Evolutionary conservation across 1,284 basidiomycete species (phyloP).

Genomic region (Tilletia indica): DNA sequence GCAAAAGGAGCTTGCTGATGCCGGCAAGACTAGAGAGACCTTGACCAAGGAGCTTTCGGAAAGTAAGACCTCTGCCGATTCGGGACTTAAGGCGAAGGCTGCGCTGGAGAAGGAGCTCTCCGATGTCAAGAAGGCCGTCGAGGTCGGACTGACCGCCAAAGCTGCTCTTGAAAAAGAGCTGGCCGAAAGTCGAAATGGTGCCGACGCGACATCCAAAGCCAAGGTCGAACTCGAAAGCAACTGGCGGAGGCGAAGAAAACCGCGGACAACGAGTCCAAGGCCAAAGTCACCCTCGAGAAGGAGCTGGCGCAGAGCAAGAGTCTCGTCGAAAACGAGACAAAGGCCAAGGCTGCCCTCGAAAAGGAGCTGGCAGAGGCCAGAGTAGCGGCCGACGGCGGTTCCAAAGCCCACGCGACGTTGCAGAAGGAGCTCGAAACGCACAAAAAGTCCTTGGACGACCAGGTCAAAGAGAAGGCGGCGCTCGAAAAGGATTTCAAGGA

Average conservation of each 20-base stretch:
- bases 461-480: slow-evolving; percentile 1
- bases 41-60: too few species aligned
- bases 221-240: slow-evolving; percentile 1
- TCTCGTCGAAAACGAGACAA: not conserved
- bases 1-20: slow-evolving; percentile 15
- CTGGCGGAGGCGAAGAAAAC: not conserved
- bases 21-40: not conserved
- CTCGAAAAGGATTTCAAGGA: not conserved
- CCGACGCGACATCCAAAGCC: not conserved
- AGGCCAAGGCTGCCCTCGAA: not conserved
- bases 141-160: slow-evolving; percentile 9
- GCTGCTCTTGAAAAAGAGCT: not conserved
- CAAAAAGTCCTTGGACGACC: not conserved
- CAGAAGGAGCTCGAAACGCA: not conserved
- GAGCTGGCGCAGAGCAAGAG: not conserved
- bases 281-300: not conserved
- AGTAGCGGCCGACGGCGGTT: not conserved
- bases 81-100: not conserved
- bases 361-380: not conserved
- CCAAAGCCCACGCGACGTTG: not conserved
- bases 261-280: not conserved
- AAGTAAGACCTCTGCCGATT: not conserved
- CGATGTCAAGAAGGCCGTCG: slow-evolving; percentile 12
- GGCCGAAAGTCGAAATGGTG: not conserved
- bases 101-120: not conserved